Base-by-base conservation (phyloP, 208 protist genomes). In the Trypanosoma conorhini region DNA sequence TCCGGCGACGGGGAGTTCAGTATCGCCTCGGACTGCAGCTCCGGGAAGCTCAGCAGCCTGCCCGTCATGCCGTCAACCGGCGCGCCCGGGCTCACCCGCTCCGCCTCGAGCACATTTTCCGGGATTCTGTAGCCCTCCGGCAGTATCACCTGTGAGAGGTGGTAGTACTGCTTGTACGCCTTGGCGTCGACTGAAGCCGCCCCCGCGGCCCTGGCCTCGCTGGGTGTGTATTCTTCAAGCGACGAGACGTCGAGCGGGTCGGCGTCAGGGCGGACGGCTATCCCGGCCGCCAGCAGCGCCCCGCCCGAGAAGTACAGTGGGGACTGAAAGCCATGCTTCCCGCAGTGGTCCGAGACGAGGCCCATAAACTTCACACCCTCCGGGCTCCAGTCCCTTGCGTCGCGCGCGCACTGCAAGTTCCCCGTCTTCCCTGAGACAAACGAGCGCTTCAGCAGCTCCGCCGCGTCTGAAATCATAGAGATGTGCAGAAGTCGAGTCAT, bases 61-160 rank as follows among this genome's bases (percentile, higher is more conserved):
- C 90, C 90, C 0, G 79, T 89, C 17, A 79, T 26, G 13, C 87
- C 90, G 55, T 91, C 71, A 54, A 93, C 50, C 5, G 90, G 68
- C 5, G 77, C 65, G 22, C 78, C 81, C 12, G 78, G 78, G 74
- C 75, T 65, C 52, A 62, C 50, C 56, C 84, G 54, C 63, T 93
- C 83, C 0, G 78, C 76, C 10, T 73, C 59, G 7, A 89, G 40
- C 5, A 90, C 83, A 8, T 33, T 58, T 33, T 62, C 59, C 22
- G 86, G 75, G 26, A 93, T 62, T 31, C 72, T 67, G 62, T 83
- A 88, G 26, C 55, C 63, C 2, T 70, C 67, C 19, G 85, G 85
- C 19, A 91, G 76, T 56, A 74, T 70, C 7, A 93, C 55, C 51
- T 95, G 85, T 13, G 87, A 91, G 40, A 95, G 31, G 70, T 95